Evolutionary conservation across 1,284 basidiomycete genomes (phyloP).

Genomic region (Melanopsichium pennsylvanicum): DNA sequence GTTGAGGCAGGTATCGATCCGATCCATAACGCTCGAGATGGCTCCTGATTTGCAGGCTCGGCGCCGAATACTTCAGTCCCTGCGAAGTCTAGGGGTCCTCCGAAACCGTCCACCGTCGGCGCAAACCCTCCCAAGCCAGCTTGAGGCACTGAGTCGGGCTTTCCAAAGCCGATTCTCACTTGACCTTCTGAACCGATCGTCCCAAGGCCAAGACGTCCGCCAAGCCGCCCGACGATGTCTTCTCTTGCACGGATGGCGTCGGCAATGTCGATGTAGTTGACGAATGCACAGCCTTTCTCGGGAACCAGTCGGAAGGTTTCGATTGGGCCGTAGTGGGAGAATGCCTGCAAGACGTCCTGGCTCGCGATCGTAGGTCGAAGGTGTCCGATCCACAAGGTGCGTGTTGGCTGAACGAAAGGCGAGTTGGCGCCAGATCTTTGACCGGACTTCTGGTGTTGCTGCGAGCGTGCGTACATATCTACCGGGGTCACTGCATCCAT

Average conservation of each 20-base stretch:
- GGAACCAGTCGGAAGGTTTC: conserved; percentile 91
- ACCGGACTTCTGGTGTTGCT: conserved; percentile 3
- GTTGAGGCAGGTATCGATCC: conserved; percentile 54
- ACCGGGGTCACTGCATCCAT: conserved; percentile 6
- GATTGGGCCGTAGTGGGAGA: conserved; percentile 93
- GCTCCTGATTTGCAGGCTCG: conserved; percentile 28
- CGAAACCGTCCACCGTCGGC: conserved; percentile 7
- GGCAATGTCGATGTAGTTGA: conserved; percentile 93
- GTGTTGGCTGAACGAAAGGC: conserved; percentile 75
- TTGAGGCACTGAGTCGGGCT: conserved; percentile 81
- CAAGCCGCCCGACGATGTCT: conserved; percentile 90
- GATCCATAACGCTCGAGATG: conserved; percentile 58
- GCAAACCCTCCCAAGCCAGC: conserved; percentile 23
- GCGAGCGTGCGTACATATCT: conserved; percentile 21
- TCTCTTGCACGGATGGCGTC: conserved; percentile 96
- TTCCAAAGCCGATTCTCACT: conserved; percentile 96
- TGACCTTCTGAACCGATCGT: conserved; percentile 70
- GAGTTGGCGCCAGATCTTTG: conserved; percentile 68
- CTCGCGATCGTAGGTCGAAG: conserved; percentile 90
- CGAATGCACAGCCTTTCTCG: conserved; percentile 99
- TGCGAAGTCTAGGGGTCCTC: background rate
- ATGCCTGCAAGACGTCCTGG: conserved; percentile 91
- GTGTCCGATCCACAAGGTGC: conserved; percentile 97
- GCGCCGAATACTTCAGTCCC: conserved; percentile 15
- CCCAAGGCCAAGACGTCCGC: conserved; percentile 80